Base-by-base conservation (phyloP, 805 yeast genomes). In the Teunomyces panamensis region DNA sequence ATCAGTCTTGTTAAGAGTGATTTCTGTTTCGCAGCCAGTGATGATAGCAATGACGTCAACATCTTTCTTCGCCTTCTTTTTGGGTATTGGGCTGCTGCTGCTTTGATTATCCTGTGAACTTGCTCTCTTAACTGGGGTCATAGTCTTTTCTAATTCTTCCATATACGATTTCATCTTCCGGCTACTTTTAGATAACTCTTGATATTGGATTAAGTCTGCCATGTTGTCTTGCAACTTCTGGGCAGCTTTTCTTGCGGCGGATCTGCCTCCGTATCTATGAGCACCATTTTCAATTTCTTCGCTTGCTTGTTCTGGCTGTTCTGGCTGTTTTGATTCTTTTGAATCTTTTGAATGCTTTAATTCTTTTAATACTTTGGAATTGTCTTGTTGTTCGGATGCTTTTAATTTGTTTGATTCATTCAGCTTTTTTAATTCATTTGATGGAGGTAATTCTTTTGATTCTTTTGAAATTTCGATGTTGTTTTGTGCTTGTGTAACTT, bases 201-300 rank as follows among this genome's bases (percentile, higher is more conserved):
- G 84, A 57, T 79, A 87, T 44, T 72, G 74, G 56, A 85, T 85
- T 52, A 87, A 73, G 42, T 84, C 84, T 49, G 78, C 79, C 75
- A 88, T 86, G 60, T 84, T 81, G 9, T 77, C 76, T 56, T 85
- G 92, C 11, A 88, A 67, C 58, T 81, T 83, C 48, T 69, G 67
- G 0, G 83, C 83, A 0, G 95, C 95, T 56, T 75, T 80, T 34
- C 75, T 74, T 41, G 84, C 83, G 1, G 96, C 95, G 35, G 79
- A 77, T 44, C 87, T 63, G 2, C 76, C 65, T 10, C 54, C 50
- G 29, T 53, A 53, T 34, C 56, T 42, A 29, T 33, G 48, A 2
- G 30, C 29, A 3, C 16, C 27, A 26, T 14, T 39, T 29, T 39
- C 34, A 14, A 10, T 39, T 3, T 30, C 34, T 9, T 28, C 43